Evolutionary conservation across 257 asterid genomes (phyloP).

Genomic region (Solanum dulcamara): DNA sequence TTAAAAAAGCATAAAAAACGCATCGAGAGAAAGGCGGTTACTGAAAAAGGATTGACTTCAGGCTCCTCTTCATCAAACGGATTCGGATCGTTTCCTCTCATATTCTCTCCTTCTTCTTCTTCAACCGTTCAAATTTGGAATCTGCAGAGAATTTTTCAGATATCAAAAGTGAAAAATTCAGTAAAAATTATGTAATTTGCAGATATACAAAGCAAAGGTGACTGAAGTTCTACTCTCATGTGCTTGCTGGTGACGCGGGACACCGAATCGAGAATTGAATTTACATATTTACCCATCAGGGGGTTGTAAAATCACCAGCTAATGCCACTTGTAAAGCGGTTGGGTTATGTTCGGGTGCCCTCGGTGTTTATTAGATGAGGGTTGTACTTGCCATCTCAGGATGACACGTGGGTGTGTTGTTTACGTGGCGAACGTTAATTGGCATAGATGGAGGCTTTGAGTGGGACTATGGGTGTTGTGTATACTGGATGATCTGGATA

Average conservation of each 20-base stretch:
- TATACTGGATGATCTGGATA: background rate
- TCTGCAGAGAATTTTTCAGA: background rate
- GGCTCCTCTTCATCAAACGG: constrained; percentile 91
- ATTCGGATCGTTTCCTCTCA: constrained; percentile 86
- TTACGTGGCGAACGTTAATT: background rate
- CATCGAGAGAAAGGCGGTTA: constrained; percentile 26
- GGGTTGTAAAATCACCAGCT: background rate
- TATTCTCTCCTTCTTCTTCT: constrained; percentile 6
- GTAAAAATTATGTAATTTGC: background rate
- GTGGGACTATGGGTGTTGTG: background rate
- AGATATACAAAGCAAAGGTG: background rate
- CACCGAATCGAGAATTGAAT: background rate
- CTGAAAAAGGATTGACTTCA: constrained; percentile 99
- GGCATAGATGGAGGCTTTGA: background rate
- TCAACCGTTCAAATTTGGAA: background rate
- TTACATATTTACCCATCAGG: background rate
- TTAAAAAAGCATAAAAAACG: constrained; percentile 12
- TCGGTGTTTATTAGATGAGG: no score
- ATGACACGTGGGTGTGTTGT: background rate
- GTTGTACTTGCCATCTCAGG: accelerated
- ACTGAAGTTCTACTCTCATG: background rate
- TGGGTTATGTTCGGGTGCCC: background rate
- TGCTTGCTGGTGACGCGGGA: constrained; percentile 3
- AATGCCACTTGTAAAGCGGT: background rate
- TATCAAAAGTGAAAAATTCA: background rate